Conservation (phyloP, 2,329 filamentous ascomycete genomes). For the Torrubiella hemipterigena region DNA sequence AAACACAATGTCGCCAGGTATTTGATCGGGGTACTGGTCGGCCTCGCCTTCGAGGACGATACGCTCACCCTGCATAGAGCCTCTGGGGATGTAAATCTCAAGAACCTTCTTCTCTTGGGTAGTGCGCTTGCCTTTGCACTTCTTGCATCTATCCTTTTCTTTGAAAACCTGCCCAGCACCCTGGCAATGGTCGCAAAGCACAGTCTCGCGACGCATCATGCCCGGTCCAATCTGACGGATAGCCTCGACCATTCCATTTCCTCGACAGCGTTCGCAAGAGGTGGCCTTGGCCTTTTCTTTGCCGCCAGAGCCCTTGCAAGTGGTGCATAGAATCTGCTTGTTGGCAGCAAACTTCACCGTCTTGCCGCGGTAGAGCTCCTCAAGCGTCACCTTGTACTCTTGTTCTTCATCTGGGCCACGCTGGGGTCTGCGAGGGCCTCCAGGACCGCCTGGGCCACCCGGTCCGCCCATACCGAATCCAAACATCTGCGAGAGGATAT, state of each 20-base stretch:
- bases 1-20: constrained; percentile 89
- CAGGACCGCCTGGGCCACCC: constrained; percentile 29
- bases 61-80: constrained; percentile 74
- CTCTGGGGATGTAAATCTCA: constrained; percentile 90
- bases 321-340: constrained; percentile 80
- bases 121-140: constrained; percentile 89
- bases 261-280: constrained; percentile 74
- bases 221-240: constrained; percentile 79
- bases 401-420: constrained; percentile 79
- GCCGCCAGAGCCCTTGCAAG: constrained; percentile 80
- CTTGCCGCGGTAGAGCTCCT: constrained; percentile 97
- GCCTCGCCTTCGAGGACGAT: constrained; percentile 90
- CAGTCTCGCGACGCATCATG: constrained; percentile 68
- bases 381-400: constrained; percentile 78
- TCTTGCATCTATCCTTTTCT: constrained; percentile 97
- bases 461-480: constrained; percentile 55
- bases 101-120: constrained; percentile 84
- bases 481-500: constrained; percentile 91
- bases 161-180: constrained; percentile 81
- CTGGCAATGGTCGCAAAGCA: constrained; percentile 71
- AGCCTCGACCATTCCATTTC: constrained; percentile 63
- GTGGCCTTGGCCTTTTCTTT: constrained; percentile 84
- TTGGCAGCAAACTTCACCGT: constrained; percentile 93
- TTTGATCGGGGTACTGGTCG: constrained; percentile 80
- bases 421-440: constrained; percentile 47